Base-by-base conservation (phyloP, 2,329 filamentous ascomycete genomes). In the Stromatinia cepivora region DNA sequence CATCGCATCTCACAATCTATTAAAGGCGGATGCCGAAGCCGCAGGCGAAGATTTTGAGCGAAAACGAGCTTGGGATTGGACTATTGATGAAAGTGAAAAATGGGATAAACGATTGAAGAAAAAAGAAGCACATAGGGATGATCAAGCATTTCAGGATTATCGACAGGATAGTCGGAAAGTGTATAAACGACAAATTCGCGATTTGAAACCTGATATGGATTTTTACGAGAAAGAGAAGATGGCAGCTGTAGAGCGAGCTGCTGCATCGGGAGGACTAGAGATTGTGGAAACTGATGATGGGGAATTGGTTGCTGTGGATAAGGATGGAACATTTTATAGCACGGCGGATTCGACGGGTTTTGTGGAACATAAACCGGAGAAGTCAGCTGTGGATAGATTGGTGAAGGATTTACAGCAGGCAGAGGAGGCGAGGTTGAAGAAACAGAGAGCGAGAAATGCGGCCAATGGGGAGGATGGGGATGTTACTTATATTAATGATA, bases 1-100 rank as follows among this genome's bases (percentile, higher is more conserved):
- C 68, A 89, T 95, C 74, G 94, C 95, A 28, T 89, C 91, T 8
- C 93, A 97, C 79, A 99, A 98, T 78, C 87, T 99, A 0, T 86
- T 97, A 56, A 97, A 97, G 82, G 92, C 93, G 5, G 93, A 97
- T 76, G 90, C 93, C 1, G 92, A 94, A 79, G 92, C 92, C 25
- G 84, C 86, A 0, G 93, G 93, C 46, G 93, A 92, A 68, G 95
- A 98, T 80, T 99, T 98, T 78, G 95, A 99, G 84, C 92, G 95
- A 74, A 97, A 98, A 82, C 90, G 95, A 53, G 95, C 95, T 1
- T 99, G 95, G 95, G 95, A 98, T 82, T 99, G 95, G 92, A 99
- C 95, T 0, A 84, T 94, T 9, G 95, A 99, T 73, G 95, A 99
- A 81, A 92, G 89, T 75, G 95, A 97, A 82, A 88, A 87, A 74